Base-by-base conservation (phyloP, 2,329 filamentous ascomycete genomes). In the Sclerotinia subarctica region DNA sequence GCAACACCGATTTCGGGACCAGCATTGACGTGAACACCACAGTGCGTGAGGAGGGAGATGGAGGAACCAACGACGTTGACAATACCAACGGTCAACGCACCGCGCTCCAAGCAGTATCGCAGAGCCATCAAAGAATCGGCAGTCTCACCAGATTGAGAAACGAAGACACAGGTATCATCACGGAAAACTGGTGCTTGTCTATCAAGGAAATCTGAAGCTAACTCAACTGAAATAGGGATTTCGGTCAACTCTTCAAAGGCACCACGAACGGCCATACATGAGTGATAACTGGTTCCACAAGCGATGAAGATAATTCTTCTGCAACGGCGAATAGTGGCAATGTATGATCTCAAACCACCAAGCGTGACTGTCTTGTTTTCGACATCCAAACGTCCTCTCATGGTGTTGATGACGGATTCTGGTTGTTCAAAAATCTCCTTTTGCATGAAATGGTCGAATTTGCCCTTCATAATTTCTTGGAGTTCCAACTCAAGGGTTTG, bases 401-500 rank as follows among this genome's bases (percentile, higher is more conserved):
- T 99, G 74, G 95, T 97, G 87, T 99, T 99, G 84, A 99, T 90
- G 70, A 99, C 93, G 19, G 95, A 99, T 83, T 99, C 95, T 78
- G 95, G 95, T 85, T 99, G 95, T 86, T 99, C 95, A 81, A 99
- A 99, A 78, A 99, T 99, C 81, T 99, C 95, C 88, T 99, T 99
- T 81, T 99, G 95, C 95, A 99, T 99, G 86, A 97, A 99, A 84
- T 99, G 95, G 81, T 99, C 95, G 82, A 98, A 99, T 80, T 95
- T 96, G 81, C 95, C 95, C 90, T 99, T 99, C 95, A 99, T 99
- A 82, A 99, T 99, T 85, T 99, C 94, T 85, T 99, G 95, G 73
- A 99, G 90, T 85, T 99, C 93, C 63, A 99, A 91, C 85, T 99
- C 95, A 68, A 99, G 88, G 67, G 95, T 99, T 86, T 99, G 95